These are phyloP conservation scores for Hirsutella minnesotensis DNA, from an alignment of 2,329 filamentous ascomycete genomes.

Conservation along the genomic window DNA sequence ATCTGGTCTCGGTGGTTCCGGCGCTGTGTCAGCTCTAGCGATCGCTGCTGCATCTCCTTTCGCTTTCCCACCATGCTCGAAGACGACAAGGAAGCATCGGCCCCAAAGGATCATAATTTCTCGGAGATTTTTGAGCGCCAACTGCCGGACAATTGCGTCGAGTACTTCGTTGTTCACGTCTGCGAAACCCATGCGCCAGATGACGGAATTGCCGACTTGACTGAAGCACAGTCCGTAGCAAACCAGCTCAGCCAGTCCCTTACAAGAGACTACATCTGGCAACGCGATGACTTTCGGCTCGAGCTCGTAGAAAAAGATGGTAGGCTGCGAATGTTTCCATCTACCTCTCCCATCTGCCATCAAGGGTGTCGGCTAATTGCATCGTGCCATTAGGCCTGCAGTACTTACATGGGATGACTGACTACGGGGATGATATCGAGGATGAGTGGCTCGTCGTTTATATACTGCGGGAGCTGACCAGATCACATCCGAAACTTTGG, in stretches of 20 bases:
- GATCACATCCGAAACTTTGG: conserved; percentile 63
- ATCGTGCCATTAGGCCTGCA: conserved; percentile 17
- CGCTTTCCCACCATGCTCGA: not conserved
- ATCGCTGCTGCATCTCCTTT: not conserved
- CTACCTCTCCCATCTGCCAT: not conserved
- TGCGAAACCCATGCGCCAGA: conserved; percentile 33
- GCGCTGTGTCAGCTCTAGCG: no score
- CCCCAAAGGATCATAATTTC: not conserved
- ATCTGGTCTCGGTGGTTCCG: no score
- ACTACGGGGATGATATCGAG: conserved; percentile 89
- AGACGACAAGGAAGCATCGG: not conserved
- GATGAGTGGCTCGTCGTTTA: conserved; percentile 98
- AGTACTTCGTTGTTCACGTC: conserved; percentile 71
- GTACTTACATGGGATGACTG: conserved; percentile 66
- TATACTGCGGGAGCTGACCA: conserved; percentile 70
- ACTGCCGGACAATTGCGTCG: conserved; percentile 72
- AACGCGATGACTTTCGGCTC: conserved; percentile 70
- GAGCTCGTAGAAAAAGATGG: conserved; percentile 48
- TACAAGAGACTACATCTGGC: conserved; percentile 89
- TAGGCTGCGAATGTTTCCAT: conserved; percentile 18
- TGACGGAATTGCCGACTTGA: conserved; percentile 53
- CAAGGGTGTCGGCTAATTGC: not conserved
- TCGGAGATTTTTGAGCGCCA: conserved; percentile 3
- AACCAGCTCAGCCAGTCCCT: conserved; percentile 48
- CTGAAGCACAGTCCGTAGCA: conserved; percentile 58